Evolutionary conservation across 1,139 yeast species (phyloP).

Genomic region (Diutina sp.): DNA sequence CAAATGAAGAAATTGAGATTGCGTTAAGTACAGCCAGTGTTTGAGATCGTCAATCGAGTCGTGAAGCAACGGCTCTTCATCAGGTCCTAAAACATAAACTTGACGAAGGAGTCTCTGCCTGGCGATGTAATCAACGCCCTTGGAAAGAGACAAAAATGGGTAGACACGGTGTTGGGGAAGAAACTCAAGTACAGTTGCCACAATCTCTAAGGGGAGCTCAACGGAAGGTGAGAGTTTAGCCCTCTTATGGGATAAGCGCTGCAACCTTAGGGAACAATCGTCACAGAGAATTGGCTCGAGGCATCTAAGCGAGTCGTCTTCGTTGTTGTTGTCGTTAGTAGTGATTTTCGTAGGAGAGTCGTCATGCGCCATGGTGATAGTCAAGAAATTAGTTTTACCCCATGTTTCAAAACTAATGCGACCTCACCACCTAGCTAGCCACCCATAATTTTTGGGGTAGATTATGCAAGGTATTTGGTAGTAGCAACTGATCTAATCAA

Average conservation of each 20-base stretch:
- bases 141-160: background rate
- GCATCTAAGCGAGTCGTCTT: too few relatives aligned
- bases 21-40: background rate
- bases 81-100: background rate
- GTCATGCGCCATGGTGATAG: too few relatives aligned
- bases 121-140: background rate
- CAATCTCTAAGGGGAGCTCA: background rate
- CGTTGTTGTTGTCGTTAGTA: too few relatives aligned
- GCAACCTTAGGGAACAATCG: background rate
- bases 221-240: background rate
- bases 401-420: too few relatives aligned
- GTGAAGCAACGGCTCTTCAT: background rate
- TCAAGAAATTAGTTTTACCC: too few relatives aligned
- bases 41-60: background rate
- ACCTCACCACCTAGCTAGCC: too few relatives aligned
- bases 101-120: background rate
- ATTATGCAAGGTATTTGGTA: too few relatives aligned
- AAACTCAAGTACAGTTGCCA: background rate
- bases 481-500: too few relatives aligned
- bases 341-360: too few relatives aligned
- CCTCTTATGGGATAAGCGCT: background rate
- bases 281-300: background rate
- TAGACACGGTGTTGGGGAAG: background rate
- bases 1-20: background rate
- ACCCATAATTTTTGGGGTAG: too few relatives aligned